Conservation (phyloP, 768 basidiomycete genomes). For the Boletus subparvulus region DNA sequence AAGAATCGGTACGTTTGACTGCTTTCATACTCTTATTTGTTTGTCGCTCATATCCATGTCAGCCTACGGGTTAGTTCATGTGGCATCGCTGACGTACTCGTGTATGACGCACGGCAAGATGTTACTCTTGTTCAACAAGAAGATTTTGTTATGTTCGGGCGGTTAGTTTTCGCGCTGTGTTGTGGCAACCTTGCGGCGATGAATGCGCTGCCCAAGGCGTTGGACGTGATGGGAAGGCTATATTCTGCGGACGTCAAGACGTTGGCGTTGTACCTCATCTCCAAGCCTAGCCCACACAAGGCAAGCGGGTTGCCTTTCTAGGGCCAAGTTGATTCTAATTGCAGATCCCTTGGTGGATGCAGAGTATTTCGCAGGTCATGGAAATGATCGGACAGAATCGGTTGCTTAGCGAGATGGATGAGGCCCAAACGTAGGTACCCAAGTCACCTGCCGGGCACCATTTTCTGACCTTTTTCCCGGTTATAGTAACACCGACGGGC, state of each 20-base stretch:
- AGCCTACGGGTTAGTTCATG: slow-evolving; percentile 87
- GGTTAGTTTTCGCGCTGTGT: slow-evolving; percentile 76
- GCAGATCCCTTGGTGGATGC: not conserved
- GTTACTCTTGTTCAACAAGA: slow-evolving; percentile 72
- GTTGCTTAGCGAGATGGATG: slow-evolving; percentile 78
- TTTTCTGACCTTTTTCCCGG: not conserved
- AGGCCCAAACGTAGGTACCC: slow-evolving; percentile 65
- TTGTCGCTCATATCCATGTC: slow-evolving; percentile 2
- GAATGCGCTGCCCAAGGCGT: slow-evolving; percentile 61
- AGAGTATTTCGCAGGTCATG: slow-evolving; percentile 79
- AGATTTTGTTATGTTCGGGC: slow-evolving; percentile 84
- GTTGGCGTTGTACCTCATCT: slow-evolving; percentile 71
- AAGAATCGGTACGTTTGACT: slow-evolving; percentile 66
- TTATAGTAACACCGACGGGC: slow-evolving; percentile 69
- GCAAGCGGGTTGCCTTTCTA: slow-evolving; percentile 31
- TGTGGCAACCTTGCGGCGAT: slow-evolving; percentile 63
- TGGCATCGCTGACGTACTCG: slow-evolving; percentile 82
- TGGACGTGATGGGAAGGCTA: slow-evolving; percentile 68
- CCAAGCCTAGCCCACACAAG: slow-evolving; percentile 68
- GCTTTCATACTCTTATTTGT: not conserved
- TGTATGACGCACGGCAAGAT: slow-evolving; percentile 68
- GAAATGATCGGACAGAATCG: slow-evolving; percentile 70
- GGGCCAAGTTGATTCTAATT: not conserved
- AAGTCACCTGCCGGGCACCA: not conserved
- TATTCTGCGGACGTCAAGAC: slow-evolving; percentile 86